Evolutionary conservation across 2,329 filamentous ascomycete genomes (phyloP), one percentile per base, ranked within the genome.

Genomic region (Ambrosiella xylebori): DNA sequence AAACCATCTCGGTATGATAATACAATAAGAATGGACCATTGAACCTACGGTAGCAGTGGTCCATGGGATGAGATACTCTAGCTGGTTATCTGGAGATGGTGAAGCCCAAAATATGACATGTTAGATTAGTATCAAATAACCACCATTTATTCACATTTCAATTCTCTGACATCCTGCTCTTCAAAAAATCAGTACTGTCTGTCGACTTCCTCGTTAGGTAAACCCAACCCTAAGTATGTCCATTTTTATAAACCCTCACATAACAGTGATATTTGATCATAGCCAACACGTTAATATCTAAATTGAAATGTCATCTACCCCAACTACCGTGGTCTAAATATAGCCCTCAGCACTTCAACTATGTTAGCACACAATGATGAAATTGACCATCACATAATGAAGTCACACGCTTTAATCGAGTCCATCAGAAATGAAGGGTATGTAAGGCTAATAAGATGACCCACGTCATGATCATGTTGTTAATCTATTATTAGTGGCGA

Each of bases 401-500:
- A 55, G 15, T 60, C 55, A 4, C 40, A 57, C 45, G 58, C 54
- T 7, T 35, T 60, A 9, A 54, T 60, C 19, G 54, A 57, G 9
- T 60, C 58, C 6, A 60, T 60, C 13, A 15, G 58, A 53, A 54
- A 60, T 57, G 58, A 60, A 60, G 50, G 41, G 58, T 60, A 45
- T 54, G 52, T 54, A 19, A 8, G 2, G 2, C 7, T 1, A 47
- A 2, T 47, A 2, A 13, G 7, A 15, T 8, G 19, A 47, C 44
- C n/a, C 7, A 47, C 11, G 7, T n/a, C 19, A 8, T 15, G 13
- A 47, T 36, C 41, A 50, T 11, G 7, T 19, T 44, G 27, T 38
- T 50, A 59, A 44, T 44, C 12, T 6, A 7, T 38, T 3, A 51
- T 15, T 45, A 56, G 54, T 45, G 57, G 37, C 15, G 50, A 44